Evolutionary conservation across 2,329 filamentous ascomycete genomes (phyloP), one percentile per base, ranked within the genome.

Genomic region (Alternaria brassicicola): DNA sequence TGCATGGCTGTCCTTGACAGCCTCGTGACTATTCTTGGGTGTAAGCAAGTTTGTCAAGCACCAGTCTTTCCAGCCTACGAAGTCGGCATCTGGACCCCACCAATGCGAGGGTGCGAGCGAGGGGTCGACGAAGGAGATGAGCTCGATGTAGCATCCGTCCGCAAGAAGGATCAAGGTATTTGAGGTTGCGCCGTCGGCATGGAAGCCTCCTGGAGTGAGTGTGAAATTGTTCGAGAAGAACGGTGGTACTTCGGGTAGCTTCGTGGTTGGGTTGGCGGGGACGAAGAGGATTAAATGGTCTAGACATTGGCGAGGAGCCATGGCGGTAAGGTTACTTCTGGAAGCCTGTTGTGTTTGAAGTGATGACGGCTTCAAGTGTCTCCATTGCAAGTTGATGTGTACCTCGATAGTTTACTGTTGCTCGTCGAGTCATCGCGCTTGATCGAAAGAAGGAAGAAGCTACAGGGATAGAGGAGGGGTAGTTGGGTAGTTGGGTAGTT

Each of bases 241-340:
- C 3, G 85, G 13, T 15, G 72, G 71, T 15, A 75, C 51, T 9
- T 60, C 41, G 8, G 73, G 73, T 13, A 67, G 57, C 78, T 77
- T 66, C 3, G 73, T 63, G 4, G 87, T 76, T 21, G 81, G 79
- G 83, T 80, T 1, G 83, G 84, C 79, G 0, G 88, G 84, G 3
- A 90, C 76, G 2, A 90, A 81, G 52, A 90, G 79, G 61, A 90
- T 84, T 54, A 90, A 82, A 69, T 90, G 88, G 73, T 90, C 88
- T 13, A 90, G 75, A 36, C 75, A 71, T 33, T 72, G 66, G n/a
- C 17, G 21, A 9, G 50, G 9, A 17, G 45, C 23, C 55, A 57
- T 57, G 13, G 36, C 33, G 12, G 21, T 42, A 10, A 38, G 4
- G 6, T 36, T 13, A 15, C n/a, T 5, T 25, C 6, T 7, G n/a